Evolutionary conservation across 2,329 filamentous ascomycete genomes (phyloP).

Genomic region (Emericellopsis atlantica): DNA sequence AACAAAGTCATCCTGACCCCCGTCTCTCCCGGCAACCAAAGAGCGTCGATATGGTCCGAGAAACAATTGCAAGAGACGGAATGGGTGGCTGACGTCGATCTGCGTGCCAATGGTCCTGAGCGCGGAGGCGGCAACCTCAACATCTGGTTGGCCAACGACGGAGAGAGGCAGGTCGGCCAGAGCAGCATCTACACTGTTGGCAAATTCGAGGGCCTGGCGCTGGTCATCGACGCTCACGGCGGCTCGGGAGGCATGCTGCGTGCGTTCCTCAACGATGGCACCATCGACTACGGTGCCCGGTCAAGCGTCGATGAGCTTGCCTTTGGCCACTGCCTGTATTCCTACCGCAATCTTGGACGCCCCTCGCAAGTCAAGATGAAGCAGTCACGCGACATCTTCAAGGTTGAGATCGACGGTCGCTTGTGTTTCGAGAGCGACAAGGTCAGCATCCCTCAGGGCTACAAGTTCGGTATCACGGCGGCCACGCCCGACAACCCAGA

Average conservation of each 20-base stretch:
- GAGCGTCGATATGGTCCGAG: conserved; percentile 74
- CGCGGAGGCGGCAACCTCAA: conserved; percentile 81
- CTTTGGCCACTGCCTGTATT: conserved; percentile 85
- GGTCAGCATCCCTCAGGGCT: conserved; percentile 65
- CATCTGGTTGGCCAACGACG: conserved; percentile 75
- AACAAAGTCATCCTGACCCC: conserved; percentile 90
- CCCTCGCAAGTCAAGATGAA: conserved; percentile 67
- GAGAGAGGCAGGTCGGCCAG: conserved; percentile 50
- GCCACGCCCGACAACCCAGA: conserved; percentile 85
- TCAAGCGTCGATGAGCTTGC: conserved; percentile 71
- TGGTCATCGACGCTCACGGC: conserved; percentile 77
- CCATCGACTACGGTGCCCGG: conserved; percentile 63
- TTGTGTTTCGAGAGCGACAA: conserved; percentile 76
- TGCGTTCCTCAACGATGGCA: conserved; percentile 89
- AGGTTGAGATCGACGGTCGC: conserved; percentile 68
- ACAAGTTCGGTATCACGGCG: conserved; percentile 78
- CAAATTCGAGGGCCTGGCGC: conserved; percentile 78
- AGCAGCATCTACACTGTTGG: conserved; percentile 75
- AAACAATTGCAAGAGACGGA: conserved; percentile 45
- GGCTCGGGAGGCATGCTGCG: conserved; percentile 68
- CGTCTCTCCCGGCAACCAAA: conserved; percentile 71
- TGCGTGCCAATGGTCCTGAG: conserved; percentile 77
- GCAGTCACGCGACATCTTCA: conserved; percentile 52
- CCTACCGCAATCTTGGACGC: conserved; percentile 83
- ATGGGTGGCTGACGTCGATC: conserved; percentile 78